Percentiles rank a stretch among this genome's conserved stretches.
These are phyloP conservation scores for Penicillium simplicissimum DNA, from an alignment of 495 filamentous ascomycete species.

Conservation along the genomic window DNA sequence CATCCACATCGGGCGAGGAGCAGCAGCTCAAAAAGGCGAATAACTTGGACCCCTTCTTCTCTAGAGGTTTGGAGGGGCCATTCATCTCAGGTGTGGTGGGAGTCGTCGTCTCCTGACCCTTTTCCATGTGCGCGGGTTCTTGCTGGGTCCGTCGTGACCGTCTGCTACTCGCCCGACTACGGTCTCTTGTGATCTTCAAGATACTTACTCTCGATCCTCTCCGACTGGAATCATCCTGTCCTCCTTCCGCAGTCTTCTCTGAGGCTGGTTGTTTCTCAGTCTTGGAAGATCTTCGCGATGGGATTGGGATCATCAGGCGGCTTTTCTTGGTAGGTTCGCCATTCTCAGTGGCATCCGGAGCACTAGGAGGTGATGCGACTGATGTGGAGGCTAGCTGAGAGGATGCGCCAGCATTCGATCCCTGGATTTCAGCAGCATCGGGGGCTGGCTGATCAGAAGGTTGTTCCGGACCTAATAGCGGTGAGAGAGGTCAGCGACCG, in stretches of 20 bases:
- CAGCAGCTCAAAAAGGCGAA: constrained; percentile 81
- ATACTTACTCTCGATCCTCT: constrained; percentile 71
- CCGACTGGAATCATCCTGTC: constrained; percentile 61
- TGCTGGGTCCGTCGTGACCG: constrained; percentile 48
- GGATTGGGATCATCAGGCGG: constrained; percentile 58
- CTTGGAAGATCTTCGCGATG: constrained; percentile 70
- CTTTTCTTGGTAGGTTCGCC: constrained; percentile 53
- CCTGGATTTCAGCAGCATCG: constrained; percentile 29
- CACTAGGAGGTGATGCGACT: constrained; percentile 16
- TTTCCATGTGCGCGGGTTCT: constrained; percentile 44
- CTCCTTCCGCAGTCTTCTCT: constrained; percentile 64
- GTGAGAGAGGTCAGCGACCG: constrained; percentile 18
- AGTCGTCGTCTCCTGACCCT: constrained; percentile 30
- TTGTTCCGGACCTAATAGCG: constrained; percentile 33
- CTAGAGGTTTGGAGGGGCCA: constrained; percentile 55
- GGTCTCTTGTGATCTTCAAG: constrained; percentile 64
- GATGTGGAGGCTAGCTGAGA: constrained; percentile 26
- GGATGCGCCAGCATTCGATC: constrained; percentile 28
- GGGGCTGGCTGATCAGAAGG: constrained; percentile 30
- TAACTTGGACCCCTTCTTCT: constrained; percentile 57
- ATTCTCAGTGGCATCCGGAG: constrained; percentile 15
- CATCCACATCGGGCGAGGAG: constrained; percentile 62
- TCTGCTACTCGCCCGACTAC: constrained; percentile 66
- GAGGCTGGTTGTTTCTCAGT: constrained; percentile 59
- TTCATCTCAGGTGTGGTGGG: constrained; percentile 33